Evolutionary conservation across 2,329 filamentous ascomycete genomes (phyloP).

Genomic region (Aspergillus jensenii): DNA sequence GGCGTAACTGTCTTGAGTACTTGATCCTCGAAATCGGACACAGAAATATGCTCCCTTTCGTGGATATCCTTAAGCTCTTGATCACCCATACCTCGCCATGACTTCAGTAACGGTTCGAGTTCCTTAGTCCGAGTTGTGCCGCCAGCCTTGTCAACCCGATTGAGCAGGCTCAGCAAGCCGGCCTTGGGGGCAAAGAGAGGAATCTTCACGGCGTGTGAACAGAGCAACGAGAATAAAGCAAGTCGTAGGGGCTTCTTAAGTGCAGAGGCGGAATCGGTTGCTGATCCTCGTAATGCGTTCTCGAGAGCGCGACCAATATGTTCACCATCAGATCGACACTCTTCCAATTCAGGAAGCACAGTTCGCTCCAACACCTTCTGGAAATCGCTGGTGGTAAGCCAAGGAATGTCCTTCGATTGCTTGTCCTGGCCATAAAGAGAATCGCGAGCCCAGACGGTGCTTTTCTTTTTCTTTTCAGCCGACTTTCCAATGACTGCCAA

Average conservation of each 20-base stretch:
- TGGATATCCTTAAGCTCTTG: slow-evolving; percentile 54
- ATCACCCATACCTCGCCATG: slow-evolving; percentile 63
- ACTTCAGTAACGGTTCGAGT: slow-evolving; percentile 71
- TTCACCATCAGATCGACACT: slow-evolving; percentile 76
- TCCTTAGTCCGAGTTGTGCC: slow-evolving; percentile 71
- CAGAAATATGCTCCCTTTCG: slow-evolving; percentile 48
- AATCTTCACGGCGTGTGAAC: slow-evolving; percentile 68
- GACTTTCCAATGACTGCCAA: slow-evolving; percentile 56
- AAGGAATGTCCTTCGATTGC: slow-evolving; percentile 49
- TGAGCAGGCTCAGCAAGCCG: slow-evolving; percentile 69
- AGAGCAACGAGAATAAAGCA: slow-evolving; percentile 69
- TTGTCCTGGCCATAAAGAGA: slow-evolving; percentile 63
- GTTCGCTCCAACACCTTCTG: slow-evolving; percentile 64
- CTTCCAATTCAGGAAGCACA: slow-evolving; percentile 76
- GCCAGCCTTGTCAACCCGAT: slow-evolving; percentile 69
- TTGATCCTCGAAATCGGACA: slow-evolving; percentile 52
- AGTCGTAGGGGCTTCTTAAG: slow-evolving; percentile 64
- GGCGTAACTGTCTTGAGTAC: slow-evolving; percentile 55
- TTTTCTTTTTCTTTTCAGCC: slow-evolving; percentile 49
- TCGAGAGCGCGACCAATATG: slow-evolving; percentile 67
- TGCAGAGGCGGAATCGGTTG: slow-evolving; percentile 46
- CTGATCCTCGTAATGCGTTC: slow-evolving; percentile 56
- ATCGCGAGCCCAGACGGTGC: slow-evolving; percentile 59
- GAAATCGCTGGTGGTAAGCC: slow-evolving; percentile 59
- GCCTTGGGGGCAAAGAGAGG: slow-evolving; percentile 70